Conservation (phyloP, 257 asterid genomes). For the Solanum peruvianum region DNA sequence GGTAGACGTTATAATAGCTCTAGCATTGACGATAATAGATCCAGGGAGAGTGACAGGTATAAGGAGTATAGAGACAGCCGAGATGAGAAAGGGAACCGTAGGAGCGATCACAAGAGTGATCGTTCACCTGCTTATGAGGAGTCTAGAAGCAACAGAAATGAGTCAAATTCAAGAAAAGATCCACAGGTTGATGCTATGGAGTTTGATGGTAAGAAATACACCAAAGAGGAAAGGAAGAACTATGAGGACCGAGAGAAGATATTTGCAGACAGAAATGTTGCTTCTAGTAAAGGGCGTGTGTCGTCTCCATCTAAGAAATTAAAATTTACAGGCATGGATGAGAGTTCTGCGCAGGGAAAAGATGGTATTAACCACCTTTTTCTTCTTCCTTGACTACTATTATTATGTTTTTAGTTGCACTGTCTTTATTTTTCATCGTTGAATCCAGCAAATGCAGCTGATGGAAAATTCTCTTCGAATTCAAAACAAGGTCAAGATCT, state of each 20-base stretch:
- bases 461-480: slow-evolving; percentile 1
- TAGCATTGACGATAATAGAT: slow-evolving; percentile 21
- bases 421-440: background rate
- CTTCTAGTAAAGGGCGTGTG: slow-evolving; percentile 26
- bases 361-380: slow-evolving; percentile 21
- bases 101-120: slow-evolving; percentile 25
- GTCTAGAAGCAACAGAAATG: slow-evolving; percentile 29
- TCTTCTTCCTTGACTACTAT: background rate
- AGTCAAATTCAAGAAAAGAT: slow-evolving; percentile 35
- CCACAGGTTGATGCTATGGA: slow-evolving; percentile 31
- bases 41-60: slow-evolving; percentile 22
- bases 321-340: slow-evolving; percentile 28
- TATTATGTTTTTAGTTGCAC: background rate
- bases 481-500: slow-evolving; percentile 13
- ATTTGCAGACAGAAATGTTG: slow-evolving; percentile 19
- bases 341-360: slow-evolving; percentile 13
- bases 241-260: slow-evolving; percentile 22
- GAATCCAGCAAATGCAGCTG: slow-evolving; percentile 1
- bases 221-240: slow-evolving; percentile 36
- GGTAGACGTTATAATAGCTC: slow-evolving; percentile 35
- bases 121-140: slow-evolving; percentile 45
- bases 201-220: slow-evolving; percentile 18
- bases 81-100: slow-evolving; percentile 33
- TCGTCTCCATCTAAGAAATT: slow-evolving; percentile 46
- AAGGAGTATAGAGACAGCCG: slow-evolving; percentile 36